A percentile compares a stretch with the other conserved stretches of the same genome.
phyloP scores from a whole-genome alignment of 257 asterid species.

The Fraxinus pennsylvanica region DNA sequence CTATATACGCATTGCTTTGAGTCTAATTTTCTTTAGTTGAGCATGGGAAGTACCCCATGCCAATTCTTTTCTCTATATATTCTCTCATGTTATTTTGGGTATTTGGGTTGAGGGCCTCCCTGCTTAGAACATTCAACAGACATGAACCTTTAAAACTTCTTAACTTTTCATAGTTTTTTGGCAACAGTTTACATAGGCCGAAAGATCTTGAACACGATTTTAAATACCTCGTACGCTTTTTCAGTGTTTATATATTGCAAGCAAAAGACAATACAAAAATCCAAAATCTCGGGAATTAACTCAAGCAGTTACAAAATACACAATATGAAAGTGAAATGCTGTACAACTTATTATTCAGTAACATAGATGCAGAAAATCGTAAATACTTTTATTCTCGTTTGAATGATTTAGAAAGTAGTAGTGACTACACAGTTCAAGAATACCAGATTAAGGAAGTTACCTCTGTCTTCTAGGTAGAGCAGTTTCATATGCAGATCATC shows the following conservation, averaged over 20 bases:
- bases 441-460: constrained; percentile 33
- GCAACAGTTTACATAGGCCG: neutral
- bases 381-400: no score
- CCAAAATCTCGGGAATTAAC: neutral
- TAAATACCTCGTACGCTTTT: no score
- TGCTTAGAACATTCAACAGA: neutral
- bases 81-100: neutral
- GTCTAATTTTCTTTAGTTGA: neutral
- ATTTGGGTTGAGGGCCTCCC: neutral
- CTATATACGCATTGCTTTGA: neutral
- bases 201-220: neutral
- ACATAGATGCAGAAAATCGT: neutral
- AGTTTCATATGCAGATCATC: no score
- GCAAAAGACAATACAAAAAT: neutral
- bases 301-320: neutral
- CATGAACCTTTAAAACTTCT: neutral
- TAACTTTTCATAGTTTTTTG: neutral
- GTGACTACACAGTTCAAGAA: neutral
- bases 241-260: no score
- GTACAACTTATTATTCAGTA: neutral
- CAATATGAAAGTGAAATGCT: neutral
- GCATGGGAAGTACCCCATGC: neutral
- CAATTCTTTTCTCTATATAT: neutral
- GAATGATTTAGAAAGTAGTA: constrained; percentile 6
- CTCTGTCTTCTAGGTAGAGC: constrained; percentile 63